Evolutionary conservation across 176 grass and related monocot genomes (phyloP), one percentile per base, ranked within the genome.

Genomic region (Juncus inflexus): DNA sequence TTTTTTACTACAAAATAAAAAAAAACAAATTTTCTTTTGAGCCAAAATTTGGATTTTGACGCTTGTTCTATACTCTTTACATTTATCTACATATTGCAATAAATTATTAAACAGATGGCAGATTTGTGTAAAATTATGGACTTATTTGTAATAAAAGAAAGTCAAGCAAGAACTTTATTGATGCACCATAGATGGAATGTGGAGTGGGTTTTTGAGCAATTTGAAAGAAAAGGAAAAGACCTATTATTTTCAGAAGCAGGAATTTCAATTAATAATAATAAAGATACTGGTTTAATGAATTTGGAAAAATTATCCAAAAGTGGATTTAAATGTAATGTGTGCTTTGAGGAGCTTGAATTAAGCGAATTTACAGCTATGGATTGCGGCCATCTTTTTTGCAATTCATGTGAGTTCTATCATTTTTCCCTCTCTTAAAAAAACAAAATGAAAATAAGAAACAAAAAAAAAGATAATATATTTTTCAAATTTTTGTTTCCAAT

Each of bases 141-240:
- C 5, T n/a, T 71, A 57, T 10, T 71, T 14, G 53, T 52, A 58
- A 71, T 58, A n/a, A 42, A 59, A 41, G 67, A 71, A 35, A 71
- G 14, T 41, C 67, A 71, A 5, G 67, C 67, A 3, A 71, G 67
- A 36, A 15, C 42, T 52, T 7, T 71, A 16, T 52, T 71, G 52
- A 71, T 71, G 50, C 67, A 58, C 37, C 54, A 71, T 11, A 71
- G 67, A 71, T 71, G 67, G 67, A 71, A 71, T 12, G n/a, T 71
- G 36, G 67, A 71, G 37, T 58, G 54, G 14, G 11, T 71, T 41
- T 71, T 58, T 58, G 67, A 71, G 1, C 36, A 50, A 1, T 40
- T 71, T 15, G 67, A 71, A 4, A 55, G 67, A 7, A 71, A 71
- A 71, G 67, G 67, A 40, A 58, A 42, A 40, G 67, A 59, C 9